phyloP scores from a whole-genome alignment of 2,329 filamentous ascomycete species.

The Xylaria sp. region DNA sequence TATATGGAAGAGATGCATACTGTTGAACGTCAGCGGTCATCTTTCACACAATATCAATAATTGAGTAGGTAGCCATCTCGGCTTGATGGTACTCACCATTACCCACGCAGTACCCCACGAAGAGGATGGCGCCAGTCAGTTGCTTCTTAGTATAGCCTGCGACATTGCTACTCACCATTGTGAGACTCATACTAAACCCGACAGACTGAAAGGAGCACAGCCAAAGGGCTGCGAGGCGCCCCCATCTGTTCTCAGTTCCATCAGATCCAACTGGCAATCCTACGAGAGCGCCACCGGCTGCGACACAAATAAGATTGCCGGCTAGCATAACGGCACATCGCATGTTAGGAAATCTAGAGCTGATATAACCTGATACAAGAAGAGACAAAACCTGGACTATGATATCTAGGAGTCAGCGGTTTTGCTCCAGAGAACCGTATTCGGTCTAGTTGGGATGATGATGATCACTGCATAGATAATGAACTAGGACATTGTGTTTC shows the following conservation, averaged over 20 bases:
- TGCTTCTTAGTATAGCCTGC: slow-evolving; percentile 51
- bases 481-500: background rate
- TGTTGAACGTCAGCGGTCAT: slow-evolving; percentile 20
- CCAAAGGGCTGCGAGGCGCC: slow-evolving; percentile 66
- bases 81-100: slow-evolving; percentile 33
- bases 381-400: slow-evolving; percentile 62
- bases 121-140: slow-evolving; percentile 48
- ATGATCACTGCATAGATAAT: background rate
- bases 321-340: slow-evolving; percentile 65
- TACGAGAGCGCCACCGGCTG: slow-evolving; percentile 63
- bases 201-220: slow-evolving; percentile 52
- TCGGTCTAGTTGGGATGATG: background rate
- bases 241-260: slow-evolving; percentile 61
- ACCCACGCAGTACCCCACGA: slow-evolving; percentile 48
- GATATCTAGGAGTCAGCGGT: background rate
- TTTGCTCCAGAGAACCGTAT: background rate
- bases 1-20: slow-evolving; percentile 14
- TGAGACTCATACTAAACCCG: slow-evolving; percentile 49
- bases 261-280: slow-evolving; percentile 54
- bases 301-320: slow-evolving; percentile 65
- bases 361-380: slow-evolving; percentile 61
- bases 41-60: background rate
- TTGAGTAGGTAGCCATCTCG: background rate
- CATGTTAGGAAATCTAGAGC: slow-evolving; percentile 59
- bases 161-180: slow-evolving; percentile 50